Evolutionary conservation across 768 basidiomycete genomes (phyloP).

Genomic region (Gymnopilus dilepis): DNA sequence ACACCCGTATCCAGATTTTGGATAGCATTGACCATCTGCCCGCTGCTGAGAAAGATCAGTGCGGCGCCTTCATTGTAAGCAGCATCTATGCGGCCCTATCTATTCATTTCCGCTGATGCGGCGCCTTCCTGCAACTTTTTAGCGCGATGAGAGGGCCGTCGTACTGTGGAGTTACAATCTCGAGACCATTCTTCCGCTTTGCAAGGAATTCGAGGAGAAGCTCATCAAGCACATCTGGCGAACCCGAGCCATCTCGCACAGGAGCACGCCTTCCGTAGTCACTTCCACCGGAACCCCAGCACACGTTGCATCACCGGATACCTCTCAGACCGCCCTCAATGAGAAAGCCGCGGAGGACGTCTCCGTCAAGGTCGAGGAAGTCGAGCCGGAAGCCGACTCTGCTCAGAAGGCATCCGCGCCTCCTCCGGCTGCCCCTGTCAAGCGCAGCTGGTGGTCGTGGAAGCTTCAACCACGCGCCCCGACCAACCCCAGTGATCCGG

Average conservation of each 20-base stretch:
- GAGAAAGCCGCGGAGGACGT: conserved; percentile 34
- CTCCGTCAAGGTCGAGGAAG: conserved; percentile 22
- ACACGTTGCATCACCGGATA: conserved; percentile 25
- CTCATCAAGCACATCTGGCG: conserved; percentile 86
- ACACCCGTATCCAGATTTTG: conserved; percentile 87
- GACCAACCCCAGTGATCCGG: conserved; percentile 35
- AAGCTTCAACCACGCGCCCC: conserved; percentile 41
- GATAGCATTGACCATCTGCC: conserved; percentile 70
- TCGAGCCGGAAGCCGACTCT: conserved; percentile 25
- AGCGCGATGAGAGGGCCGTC: conserved; percentile 78
- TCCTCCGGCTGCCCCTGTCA: conserved; percentile 23
- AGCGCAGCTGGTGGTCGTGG: conserved; percentile 52
- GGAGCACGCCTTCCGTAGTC: conserved; percentile 18
- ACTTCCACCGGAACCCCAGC: conserved; percentile 13
- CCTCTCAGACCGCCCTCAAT: conserved; percentile 36
- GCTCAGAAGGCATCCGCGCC: conserved; percentile 10
- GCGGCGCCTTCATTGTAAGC: conserved; percentile 77
- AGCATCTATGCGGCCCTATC: background rate
- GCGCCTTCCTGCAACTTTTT: background rate
- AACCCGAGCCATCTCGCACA: conserved; percentile 37
- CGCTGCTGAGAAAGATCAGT: conserved; percentile 86
- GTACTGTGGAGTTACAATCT: conserved; percentile 83
- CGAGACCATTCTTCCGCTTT: conserved; percentile 68
- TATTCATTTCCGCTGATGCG: background rate
- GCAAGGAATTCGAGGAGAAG: conserved; percentile 75